Evolutionary conservation across 106 monocot species (phyloP).

Genomic region (Acorus calamus): DNA sequence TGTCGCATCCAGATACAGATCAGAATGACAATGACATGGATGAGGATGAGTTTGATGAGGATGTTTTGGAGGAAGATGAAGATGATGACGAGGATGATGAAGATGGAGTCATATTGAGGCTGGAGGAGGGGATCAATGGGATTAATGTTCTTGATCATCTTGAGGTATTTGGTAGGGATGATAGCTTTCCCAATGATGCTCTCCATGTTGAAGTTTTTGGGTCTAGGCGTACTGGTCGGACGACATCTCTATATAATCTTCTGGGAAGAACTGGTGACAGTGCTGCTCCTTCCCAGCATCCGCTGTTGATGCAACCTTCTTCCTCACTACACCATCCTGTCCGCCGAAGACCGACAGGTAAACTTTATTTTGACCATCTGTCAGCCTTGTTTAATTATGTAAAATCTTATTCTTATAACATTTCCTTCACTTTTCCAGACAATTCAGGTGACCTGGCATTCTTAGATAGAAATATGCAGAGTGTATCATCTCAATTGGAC

Average conservation of each 20-base stretch:
- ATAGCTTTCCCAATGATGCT: conserved; percentile 62
- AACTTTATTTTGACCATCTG: not conserved
- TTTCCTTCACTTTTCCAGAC: conserved; percentile 24
- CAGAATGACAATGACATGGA: conserved; percentile 98
- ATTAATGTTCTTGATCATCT: conserved; percentile 97
- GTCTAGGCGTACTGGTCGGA: conserved; percentile 72
- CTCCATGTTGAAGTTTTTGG: conserved; percentile 86
- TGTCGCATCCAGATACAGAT: conserved; percentile 94
- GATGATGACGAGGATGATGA: conserved; percentile 93
- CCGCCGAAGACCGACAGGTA: conserved; percentile 68
- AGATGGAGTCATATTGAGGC: conserved; percentile 64
- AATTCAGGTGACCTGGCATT: conserved; percentile 77
- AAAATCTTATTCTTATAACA: not conserved
- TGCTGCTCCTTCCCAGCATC: conserved; percentile 56
- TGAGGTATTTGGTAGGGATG: conserved; percentile 69
- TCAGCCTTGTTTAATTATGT: not conserved
- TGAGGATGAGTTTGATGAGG: conserved; percentile 91
- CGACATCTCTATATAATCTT: conserved; percentile 76
- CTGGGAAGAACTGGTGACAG: conserved; percentile 69
- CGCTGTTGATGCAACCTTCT: conserved; percentile 77
- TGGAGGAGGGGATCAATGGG: conserved; percentile 92
- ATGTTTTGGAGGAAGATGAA: conserved; percentile 77
- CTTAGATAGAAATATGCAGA: conserved; percentile 70
- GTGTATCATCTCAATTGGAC: conserved; percentile 66
- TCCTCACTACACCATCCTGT: conserved; percentile 31